Evolutionary conservation across 2,329 filamentous ascomycete species (phyloP).

Genomic region (Tolypocladium sp.): DNA sequence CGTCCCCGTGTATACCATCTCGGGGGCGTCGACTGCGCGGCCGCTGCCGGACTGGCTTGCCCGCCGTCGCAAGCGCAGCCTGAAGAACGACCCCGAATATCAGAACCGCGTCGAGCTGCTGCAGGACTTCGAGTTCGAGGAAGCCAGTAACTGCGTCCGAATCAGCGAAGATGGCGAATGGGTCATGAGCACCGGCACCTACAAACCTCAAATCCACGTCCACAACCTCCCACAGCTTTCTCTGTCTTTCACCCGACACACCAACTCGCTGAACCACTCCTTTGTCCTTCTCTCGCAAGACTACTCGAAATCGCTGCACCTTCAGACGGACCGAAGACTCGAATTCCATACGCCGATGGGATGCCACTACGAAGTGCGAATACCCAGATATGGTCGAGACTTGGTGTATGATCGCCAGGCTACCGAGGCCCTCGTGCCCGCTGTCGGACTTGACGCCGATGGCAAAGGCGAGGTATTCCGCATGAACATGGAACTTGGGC

Average conservation of each 20-base stretch:
- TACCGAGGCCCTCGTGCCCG: constrained; percentile 77
- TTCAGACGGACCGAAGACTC: constrained; percentile 83
- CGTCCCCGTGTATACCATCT: constrained; percentile 90
- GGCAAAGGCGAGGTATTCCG: constrained; percentile 88
- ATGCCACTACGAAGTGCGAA: constrained; percentile 78
- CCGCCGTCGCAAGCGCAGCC: constrained; percentile 75
- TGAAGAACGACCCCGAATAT: constrained; percentile 90
- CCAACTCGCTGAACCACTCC: constrained; percentile 81
- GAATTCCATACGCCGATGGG: constrained; percentile 89
- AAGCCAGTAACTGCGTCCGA: constrained; percentile 82
- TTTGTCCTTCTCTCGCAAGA: constrained; percentile 84
- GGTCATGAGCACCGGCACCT: constrained; percentile 87
- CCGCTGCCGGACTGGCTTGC: constrained; percentile 94
- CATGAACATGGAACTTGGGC: constrained; percentile 80
- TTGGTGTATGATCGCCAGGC: constrained; percentile 74
- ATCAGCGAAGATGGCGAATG: constrained; percentile 94
- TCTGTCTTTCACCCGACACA: constrained; percentile 89
- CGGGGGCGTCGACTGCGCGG: constrained; percentile 78
- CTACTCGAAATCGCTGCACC: constrained; percentile 87
- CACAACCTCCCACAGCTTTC: constrained; percentile 90
- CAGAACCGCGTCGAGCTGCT: constrained; percentile 88
- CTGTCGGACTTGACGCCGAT: constrained; percentile 78
- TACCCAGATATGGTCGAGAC: constrained; percentile 88
- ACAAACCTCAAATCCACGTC: constrained; percentile 67
- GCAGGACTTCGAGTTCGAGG: constrained; percentile 96